phyloP scores from a whole-genome alignment of 768 basidiomycete genomes.

The Tricholoma furcatifolium region DNA sequence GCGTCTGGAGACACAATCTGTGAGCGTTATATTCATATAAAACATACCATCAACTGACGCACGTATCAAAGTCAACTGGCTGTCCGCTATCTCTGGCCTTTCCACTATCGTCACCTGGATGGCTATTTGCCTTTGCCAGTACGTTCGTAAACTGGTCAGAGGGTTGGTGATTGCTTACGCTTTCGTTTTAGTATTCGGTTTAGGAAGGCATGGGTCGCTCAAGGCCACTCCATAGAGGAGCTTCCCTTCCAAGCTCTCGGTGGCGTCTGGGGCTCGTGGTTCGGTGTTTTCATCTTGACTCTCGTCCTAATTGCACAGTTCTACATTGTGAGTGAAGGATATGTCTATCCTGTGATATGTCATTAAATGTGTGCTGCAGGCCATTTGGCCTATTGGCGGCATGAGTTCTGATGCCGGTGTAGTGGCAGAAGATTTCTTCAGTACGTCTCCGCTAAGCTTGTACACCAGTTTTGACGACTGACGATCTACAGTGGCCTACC shows the following conservation, averaged over 20 bases:
- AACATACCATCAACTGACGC: neutral
- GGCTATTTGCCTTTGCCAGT: too few species aligned
- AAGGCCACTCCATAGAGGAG: slow-evolving; percentile 43
- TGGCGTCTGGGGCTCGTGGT: slow-evolving; percentile 46
- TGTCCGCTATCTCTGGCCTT: too few species aligned
- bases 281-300: slow-evolving; percentile 38
- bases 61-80: slow-evolving; percentile 30
- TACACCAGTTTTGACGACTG: too few species aligned
- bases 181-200: too few species aligned
- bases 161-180: neutral
- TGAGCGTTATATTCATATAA: slow-evolving; percentile 23
- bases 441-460: slow-evolving; percentile 24
- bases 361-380: slow-evolving; percentile 12
- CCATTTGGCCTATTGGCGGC: too few species aligned
- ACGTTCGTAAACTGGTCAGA: slow-evolving; percentile 12
- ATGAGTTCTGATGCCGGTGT: slow-evolving; percentile 23
- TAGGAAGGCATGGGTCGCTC: slow-evolving; percentile 39
- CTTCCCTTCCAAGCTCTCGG: too few species aligned
- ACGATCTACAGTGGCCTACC: slow-evolving; percentile 30
- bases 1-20: slow-evolving; percentile 37
- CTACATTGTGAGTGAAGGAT: slow-evolving; percentile 9
- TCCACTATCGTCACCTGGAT: slow-evolving; percentile 47
- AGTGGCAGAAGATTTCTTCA: slow-evolving; percentile 37
- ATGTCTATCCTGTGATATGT: neutral
- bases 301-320: slow-evolving; percentile 44